These are phyloP conservation scores for Agaricus subrufescens DNA, from an alignment of 768 basidiomycete genomes.

Conservation along the genomic window DNA sequence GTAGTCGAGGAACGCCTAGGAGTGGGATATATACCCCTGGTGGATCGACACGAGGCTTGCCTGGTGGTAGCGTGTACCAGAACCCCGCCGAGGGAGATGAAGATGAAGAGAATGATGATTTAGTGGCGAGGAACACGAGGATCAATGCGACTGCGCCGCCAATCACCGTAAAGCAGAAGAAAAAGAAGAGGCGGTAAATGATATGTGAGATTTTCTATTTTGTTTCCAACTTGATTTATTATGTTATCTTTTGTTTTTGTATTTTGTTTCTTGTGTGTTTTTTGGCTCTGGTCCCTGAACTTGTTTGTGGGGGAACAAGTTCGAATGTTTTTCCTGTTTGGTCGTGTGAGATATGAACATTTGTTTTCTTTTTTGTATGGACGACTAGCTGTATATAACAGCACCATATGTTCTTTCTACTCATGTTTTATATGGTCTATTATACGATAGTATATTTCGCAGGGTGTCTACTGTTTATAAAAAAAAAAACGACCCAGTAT, in stretches of 20 bases:
- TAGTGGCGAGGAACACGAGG: conserved; percentile 7
- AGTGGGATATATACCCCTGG: conserved; percentile 8
- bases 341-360: not conserved
- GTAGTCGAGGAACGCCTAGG: not conserved
- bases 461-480: not conserved
- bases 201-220: not conserved
- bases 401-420: too few species aligned
- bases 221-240: too few species aligned
- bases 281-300: not conserved
- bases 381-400: too few species aligned
- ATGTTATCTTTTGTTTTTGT: not conserved
- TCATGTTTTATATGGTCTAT: too few species aligned
- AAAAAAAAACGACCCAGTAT: not conserved
- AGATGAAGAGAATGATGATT: not conserved
- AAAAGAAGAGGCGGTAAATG: conserved; percentile 3
- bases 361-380: too few species aligned
- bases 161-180: not conserved
- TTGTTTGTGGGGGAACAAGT: too few species aligned
- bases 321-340: not conserved
- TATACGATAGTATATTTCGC: not conserved
- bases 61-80: conserved; percentile 5
- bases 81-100: conserved; percentile 5
- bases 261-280: not conserved
- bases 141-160: conserved; percentile 8
- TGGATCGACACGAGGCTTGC: not conserved